A percentile compares a stretch with the other conserved stretches of the same genome.
These are phyloP conservation scores for Staphylotrichum longicolle DNA, from an alignment of 495 filamentous ascomycete genomes.

Conservation along the genomic window DNA sequence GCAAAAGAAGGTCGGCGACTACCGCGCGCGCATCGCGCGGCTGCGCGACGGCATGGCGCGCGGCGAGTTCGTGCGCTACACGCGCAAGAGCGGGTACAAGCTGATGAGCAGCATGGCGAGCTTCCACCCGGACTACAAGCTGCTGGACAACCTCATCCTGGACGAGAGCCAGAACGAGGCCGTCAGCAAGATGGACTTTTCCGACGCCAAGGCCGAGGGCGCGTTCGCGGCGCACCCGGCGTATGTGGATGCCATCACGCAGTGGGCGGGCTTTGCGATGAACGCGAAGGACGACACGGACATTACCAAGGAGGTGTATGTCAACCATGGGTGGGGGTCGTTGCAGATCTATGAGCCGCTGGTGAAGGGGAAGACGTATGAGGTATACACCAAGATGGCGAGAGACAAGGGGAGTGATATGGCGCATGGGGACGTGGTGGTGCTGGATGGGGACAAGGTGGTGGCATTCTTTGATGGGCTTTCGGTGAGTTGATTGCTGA, in stretches of 20 bases:
- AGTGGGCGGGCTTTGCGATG: constrained; percentile 58
- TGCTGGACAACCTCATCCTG: not conserved
- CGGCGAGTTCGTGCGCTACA: not conserved
- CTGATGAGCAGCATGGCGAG: not conserved
- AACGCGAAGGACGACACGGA: constrained; percentile 60
- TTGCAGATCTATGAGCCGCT: constrained; percentile 52
- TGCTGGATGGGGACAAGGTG: constrained; percentile 40
- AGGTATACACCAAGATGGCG: constrained; percentile 53
- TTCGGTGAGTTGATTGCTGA: not conserved
- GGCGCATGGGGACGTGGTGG: constrained; percentile 41
- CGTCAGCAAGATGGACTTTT: constrained; percentile 39
- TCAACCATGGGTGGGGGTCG: constrained; percentile 61
- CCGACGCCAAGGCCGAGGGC: constrained; percentile 41
- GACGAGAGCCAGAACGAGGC: constrained; percentile 53
- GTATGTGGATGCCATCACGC: constrained; percentile 51
- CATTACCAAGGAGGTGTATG: constrained; percentile 55
- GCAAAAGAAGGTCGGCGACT: not conserved
- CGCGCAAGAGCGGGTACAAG: not conserved
- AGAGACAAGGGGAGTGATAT: constrained; percentile 26
- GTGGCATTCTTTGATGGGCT: constrained; percentile 25
- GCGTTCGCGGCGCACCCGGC: constrained; percentile 51
- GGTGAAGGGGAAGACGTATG: constrained; percentile 44
- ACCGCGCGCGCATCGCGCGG: not conserved
- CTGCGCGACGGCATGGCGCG: not conserved
- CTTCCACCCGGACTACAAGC: not conserved